phyloP scores from a whole-genome alignment of 257 asterid genomes.

The Gynochthodes officinalis region DNA sequence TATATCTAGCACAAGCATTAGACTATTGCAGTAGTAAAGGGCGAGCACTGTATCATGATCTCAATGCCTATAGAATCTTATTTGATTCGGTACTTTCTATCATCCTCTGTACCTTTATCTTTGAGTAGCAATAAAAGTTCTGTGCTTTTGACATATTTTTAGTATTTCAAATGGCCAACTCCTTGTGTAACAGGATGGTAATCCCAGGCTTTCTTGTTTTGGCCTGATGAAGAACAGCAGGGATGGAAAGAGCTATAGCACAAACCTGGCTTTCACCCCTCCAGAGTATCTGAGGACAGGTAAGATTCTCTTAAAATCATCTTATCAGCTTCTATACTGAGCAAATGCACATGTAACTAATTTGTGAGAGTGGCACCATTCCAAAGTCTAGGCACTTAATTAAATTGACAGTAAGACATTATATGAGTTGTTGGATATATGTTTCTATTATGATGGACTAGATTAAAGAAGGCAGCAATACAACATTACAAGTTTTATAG shows the following conservation, averaged over 20 bases:
- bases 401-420: not conserved
- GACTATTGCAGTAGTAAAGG: conserved; percentile 53
- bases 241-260: conserved; percentile 50
- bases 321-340: not conserved
- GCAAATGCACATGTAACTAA: not conserved
- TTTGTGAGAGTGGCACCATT: not conserved
- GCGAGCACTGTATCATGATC: conserved; percentile 45
- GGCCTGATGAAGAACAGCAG: conserved; percentile 53
- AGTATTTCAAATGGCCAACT: conserved; percentile 1
- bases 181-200: conserved; percentile 33
- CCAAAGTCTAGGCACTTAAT: too few relatives aligned
- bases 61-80: conserved; percentile 47
- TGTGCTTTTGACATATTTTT: not conserved
- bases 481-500: not conserved
- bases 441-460: not conserved
- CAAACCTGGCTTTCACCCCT: conserved; percentile 48
- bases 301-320: not conserved
- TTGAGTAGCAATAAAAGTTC: not conserved
- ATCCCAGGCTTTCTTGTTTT: conserved; percentile 52
- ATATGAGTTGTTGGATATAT: not conserved
- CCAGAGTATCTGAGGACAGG: conserved; percentile 50
- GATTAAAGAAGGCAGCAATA: not conserved
- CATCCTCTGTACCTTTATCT: not conserved
- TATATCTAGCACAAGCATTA: conserved; percentile 48
- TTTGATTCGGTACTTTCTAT: conserved; percentile 37